These are phyloP conservation scores for Rhizophagus clarus DNA, from an alignment of 192 early-diverging fungal genomes.

Conservation along the genomic window DNA sequence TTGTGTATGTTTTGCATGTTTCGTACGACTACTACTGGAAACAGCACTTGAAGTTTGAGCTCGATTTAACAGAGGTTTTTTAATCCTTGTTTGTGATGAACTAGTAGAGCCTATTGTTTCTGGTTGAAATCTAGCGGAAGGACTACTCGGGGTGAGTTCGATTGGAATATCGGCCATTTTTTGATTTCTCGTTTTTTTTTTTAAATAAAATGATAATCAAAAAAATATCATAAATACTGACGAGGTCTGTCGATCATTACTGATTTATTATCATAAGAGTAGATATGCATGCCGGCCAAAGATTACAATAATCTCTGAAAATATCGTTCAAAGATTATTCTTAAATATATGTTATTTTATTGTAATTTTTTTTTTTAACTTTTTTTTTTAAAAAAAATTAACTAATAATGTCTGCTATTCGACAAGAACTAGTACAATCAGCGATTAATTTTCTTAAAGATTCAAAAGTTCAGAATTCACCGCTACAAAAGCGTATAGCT, in stretches of 20 bases:
- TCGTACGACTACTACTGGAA: background rate
- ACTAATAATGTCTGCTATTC: conserved; percentile 44
- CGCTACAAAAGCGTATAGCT: conserved; percentile 89
- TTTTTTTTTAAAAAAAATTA: background rate
- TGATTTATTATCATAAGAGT: too few species aligned
- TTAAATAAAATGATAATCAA: background rate
- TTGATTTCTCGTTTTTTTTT: background rate
- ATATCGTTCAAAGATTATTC: background rate
- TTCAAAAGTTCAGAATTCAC: conserved; percentile 86
- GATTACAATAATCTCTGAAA: too few species aligned
- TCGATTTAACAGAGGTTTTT: background rate
- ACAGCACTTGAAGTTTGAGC: background rate
- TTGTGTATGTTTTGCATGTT: conserved; percentile 43
- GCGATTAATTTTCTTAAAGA: conserved; percentile 94
- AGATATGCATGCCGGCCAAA: too few species aligned
- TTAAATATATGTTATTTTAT: too few species aligned
- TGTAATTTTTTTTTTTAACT: background rate
- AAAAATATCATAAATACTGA: background rate
- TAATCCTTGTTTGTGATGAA: background rate
- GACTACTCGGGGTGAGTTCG: background rate
- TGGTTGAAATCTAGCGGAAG: background rate
- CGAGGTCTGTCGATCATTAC: too few species aligned
- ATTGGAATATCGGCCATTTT: background rate
- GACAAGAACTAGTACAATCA: conserved; percentile 74
- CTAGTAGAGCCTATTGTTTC: conserved; percentile 2